A percentile compares a stretch with the other conserved stretches of the same genome.
These are phyloP conservation scores for Phoma sp. DNA, from an alignment of 2,329 filamentous ascomycete species.

Conservation along the genomic window DNA sequence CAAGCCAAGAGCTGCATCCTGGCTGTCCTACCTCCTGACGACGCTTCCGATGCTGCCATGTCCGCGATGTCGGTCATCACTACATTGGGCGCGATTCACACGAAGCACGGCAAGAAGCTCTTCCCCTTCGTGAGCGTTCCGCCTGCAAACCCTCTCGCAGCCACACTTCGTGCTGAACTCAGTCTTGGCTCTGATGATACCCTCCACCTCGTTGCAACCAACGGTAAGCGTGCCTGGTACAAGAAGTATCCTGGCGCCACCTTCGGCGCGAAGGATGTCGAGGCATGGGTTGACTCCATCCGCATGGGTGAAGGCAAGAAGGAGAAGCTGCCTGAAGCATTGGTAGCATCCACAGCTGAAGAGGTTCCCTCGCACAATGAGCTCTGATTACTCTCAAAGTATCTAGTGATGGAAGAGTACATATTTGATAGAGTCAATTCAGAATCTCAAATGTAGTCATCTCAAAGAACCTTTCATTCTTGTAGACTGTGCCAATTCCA, in stretches of 20 bases:
- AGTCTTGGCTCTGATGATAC: constrained; percentile 60
- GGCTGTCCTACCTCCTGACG: constrained; percentile 53
- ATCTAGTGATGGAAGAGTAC: too few relatives aligned
- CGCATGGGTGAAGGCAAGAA: constrained; percentile 86
- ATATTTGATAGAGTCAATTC: too few relatives aligned
- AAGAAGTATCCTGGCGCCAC: constrained; percentile 68
- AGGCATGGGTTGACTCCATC: constrained; percentile 90
- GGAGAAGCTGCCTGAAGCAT: constrained; percentile 66
- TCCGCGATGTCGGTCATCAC: constrained; percentile 52
- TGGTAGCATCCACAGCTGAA: constrained; percentile 43
- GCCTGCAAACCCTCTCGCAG: constrained; percentile 62
- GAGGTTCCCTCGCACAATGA: constrained; percentile 32
- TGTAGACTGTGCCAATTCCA: too few relatives aligned
- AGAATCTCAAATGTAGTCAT: too few relatives aligned
- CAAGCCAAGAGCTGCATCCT: constrained; percentile 86
- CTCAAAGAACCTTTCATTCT: too few relatives aligned
- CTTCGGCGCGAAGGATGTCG: constrained; percentile 67
- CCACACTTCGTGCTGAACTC: constrained; percentile 65
- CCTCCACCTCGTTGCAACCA: constrained; percentile 79
- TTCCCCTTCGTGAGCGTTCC: constrained; percentile 86
- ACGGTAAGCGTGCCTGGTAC: constrained; percentile 87
- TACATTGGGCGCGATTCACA: constrained; percentile 73
- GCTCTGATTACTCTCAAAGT: constrained; percentile 19
- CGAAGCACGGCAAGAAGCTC: constrained; percentile 75
- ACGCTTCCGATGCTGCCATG: constrained; percentile 55